These are phyloP conservation scores for grape (Vitis vinifera) DNA, from an alignment of 164 flowering plant genomes.

Conservation along the genomic window DNA sequence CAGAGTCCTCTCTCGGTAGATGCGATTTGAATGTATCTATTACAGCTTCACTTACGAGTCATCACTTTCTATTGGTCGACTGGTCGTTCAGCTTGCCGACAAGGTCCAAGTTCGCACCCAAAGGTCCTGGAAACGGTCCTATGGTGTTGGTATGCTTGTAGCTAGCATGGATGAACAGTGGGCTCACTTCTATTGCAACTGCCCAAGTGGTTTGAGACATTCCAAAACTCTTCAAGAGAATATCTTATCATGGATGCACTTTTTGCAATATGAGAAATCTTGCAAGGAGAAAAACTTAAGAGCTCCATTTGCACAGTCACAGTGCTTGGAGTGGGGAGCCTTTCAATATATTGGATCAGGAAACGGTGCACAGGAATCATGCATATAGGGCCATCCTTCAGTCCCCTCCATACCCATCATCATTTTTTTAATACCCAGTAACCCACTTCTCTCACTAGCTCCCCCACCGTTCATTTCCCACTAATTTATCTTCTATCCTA, in stretches of 20 bases:
- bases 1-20: conserved; percentile 76
- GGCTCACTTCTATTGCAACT: conserved; percentile 84
- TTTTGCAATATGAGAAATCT: conserved; percentile 81
- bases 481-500: too few relatives aligned
- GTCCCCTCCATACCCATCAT: too few relatives aligned
- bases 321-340: conserved; percentile 72
- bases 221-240: conserved; percentile 60
- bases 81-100: conserved; percentile 92
- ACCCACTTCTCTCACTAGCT: too few relatives aligned
- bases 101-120: conserved; percentile 95
- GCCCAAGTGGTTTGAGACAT: conserved; percentile 92
- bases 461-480: too few relatives aligned
- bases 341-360: conserved; percentile 66
- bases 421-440: too few relatives aligned
- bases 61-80: conserved; percentile 87
- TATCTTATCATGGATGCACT: conserved; percentile 82
- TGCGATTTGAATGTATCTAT: conserved; percentile 81
- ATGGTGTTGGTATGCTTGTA: conserved; percentile 90
- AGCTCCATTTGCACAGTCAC: conserved; percentile 87
- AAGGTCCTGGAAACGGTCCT: conserved; percentile 94
- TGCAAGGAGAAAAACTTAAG: conserved; percentile 83
- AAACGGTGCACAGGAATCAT: conserved; percentile 44
- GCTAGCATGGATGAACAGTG: conserved; percentile 80
- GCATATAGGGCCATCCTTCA: too few relatives aligned
- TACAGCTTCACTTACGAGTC: conserved; percentile 76